Evolutionary conservation across 148 eudicot species (phyloP).

Genomic region (Nyssa sinensis): DNA sequence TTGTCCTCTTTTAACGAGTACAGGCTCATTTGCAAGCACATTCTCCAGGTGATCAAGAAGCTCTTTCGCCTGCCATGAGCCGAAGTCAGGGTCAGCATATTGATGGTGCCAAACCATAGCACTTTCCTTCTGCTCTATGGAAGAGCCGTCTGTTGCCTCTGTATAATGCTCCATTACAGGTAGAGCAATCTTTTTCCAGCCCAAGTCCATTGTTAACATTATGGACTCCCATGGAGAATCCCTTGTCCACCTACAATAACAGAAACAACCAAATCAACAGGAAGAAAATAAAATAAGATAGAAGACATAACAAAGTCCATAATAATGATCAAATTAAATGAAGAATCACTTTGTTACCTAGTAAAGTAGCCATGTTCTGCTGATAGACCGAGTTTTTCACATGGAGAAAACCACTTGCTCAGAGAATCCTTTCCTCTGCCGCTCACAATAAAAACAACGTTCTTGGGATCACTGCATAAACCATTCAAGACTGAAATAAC

Average conservation of each 20-base stretch:
- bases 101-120: constrained; percentile 86
- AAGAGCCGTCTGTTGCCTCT: constrained; percentile 81
- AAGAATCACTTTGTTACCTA: constrained; percentile 31
- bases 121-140: constrained; percentile 71
- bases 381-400: constrained; percentile 64
- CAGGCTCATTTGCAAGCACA: constrained; percentile 89
- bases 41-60: constrained; percentile 80
- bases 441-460: constrained; percentile 74
- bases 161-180: constrained; percentile 82
- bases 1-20: constrained; percentile 70
- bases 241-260: constrained; percentile 49
- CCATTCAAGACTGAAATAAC: constrained; percentile 45
- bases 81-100: constrained; percentile 78
- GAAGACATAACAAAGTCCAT: background rate
- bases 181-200: constrained; percentile 58
- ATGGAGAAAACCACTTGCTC: constrained; percentile 62
- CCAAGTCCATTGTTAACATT: constrained; percentile 36
- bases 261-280: background rate
- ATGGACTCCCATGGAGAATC: constrained; percentile 57
- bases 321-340: background rate
- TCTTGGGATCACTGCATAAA: constrained; percentile 63
- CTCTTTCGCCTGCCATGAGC: constrained; percentile 76
- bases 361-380: constrained; percentile 82
- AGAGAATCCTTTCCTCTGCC: constrained; percentile 62
- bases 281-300: background rate